Evolutionary conservation across 2,329 filamentous ascomycete genomes (phyloP), one percentile per base, ranked within the genome.

Genomic region (Macrophomina pseudophaseolina): DNA sequence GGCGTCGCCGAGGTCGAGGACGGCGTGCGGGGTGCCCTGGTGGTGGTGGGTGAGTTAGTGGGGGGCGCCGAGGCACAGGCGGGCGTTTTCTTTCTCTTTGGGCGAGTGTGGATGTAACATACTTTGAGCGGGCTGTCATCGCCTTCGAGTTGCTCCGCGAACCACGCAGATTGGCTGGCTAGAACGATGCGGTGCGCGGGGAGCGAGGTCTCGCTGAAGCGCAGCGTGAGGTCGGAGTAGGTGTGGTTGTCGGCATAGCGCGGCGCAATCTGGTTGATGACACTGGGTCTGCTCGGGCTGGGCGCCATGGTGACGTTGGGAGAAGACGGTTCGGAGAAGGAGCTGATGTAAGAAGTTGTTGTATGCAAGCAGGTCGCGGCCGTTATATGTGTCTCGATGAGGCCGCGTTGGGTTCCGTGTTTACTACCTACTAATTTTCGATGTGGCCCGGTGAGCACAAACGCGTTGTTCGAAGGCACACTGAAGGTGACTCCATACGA

Each of bases 151-250:
- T 35, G n/a, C 23, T 28, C 16, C n/a, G 30, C 32, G 12, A 62
- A 62, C 58, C 58, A 62, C 11, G 30, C 32, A 5, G 58, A 62
- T n/a, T 62, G 58, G 58, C 58, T 62, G 16, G 44, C 58, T n/a
- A 62, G 58, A n/a, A 62, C 58, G 58, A 62, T 48, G 58, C 58
- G 58, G 42, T 62, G 58, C 32, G 58, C 44, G 4, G 44, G 5
- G 9, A 62, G 11, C 58, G 35, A 16, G 1, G 9, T 48, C n/a
- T 16, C 58, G 16, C 56, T 48, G 44, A 62, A 62, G 44, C 44
- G 58, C 9, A 62, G 58, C 8, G 12, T 28, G 30, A 62, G 38
- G 58, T 62, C 58, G 9, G 58, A 49, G 42, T 62, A 62, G 32
- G 49, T 30, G 32, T 38, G 28, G 12, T 35, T 38, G 44, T 28